These are phyloP conservation scores for Arctium lappa DNA, from an alignment of 129 eudicot species.

Conservation along the genomic window DNA sequence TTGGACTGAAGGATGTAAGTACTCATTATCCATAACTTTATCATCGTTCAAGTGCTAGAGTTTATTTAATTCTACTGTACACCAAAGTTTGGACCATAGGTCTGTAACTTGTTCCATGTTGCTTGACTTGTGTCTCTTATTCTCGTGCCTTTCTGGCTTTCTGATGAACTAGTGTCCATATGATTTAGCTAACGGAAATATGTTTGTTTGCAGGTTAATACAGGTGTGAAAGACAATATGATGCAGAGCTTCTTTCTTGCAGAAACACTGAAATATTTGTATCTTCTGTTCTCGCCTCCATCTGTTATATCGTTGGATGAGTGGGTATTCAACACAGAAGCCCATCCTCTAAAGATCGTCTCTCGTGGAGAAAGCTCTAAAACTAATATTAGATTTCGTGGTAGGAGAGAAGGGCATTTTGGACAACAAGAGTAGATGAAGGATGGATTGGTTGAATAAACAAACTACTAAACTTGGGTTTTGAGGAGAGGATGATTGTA, in stretches of 20 bases:
- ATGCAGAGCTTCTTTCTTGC: conserved; percentile 99
- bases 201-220: conserved; percentile 65
- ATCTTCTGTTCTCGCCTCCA: conserved; percentile 91
- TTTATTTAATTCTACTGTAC: not conserved
- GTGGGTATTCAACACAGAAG: conserved; percentile 99
- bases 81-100: not conserved
- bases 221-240: conserved; percentile 96
- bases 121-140: not conserved
- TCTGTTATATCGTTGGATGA: conserved; percentile 83
- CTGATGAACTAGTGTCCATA: no score
- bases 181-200: not conserved
- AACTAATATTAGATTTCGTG: conserved; percentile 37
- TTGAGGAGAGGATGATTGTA: not conserved
- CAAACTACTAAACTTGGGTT: not conserved
- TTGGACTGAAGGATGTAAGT: conserved; percentile 98
- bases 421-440: conserved; percentile 19
- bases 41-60: not conserved
- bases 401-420: conserved; percentile 90
- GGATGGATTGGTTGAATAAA: not conserved
- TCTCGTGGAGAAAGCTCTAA: conserved; percentile 38
- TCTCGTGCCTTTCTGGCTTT: no score
- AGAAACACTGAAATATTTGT: conserved; percentile 89
- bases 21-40: not conserved
- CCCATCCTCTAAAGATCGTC: conserved; percentile 83
- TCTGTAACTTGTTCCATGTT: not conserved